A percentile compares a stretch with the other conserved stretches of the same genome.
phyloP scores from a whole-genome alignment of 78 protist species.

The Dictyostelium firmibasis region DNA sequence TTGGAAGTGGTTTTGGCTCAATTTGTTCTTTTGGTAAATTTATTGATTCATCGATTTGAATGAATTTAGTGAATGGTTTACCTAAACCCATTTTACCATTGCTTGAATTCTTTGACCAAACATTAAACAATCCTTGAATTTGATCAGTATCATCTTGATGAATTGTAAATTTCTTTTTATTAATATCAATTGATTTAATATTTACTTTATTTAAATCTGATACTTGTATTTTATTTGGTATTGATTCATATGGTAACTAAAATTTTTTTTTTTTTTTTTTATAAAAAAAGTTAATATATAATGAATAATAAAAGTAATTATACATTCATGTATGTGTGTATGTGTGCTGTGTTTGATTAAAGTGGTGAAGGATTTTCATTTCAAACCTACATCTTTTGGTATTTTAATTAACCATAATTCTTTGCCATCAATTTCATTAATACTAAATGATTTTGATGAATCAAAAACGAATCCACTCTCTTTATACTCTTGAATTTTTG shows the following conservation, averaged over 20 bases:
- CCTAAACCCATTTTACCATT: constrained; percentile 31
- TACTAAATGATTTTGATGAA: background rate
- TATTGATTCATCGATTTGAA: constrained; percentile 7
- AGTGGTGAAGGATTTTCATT: too few relatives aligned
- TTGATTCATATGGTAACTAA: constrained; percentile 18
- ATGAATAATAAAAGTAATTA: background rate
- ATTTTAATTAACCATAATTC: constrained; percentile 56
- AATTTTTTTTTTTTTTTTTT: too few relatives aligned
- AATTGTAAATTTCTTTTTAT: constrained; percentile 26
- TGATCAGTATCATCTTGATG: constrained; percentile 27
- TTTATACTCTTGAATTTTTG: background rate
- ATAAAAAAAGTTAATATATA: background rate
- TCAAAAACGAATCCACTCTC: background rate
- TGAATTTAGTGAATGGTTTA: constrained; percentile 46
- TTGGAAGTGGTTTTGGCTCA: background rate
- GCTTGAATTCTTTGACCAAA: background rate
- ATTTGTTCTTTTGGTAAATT: constrained; percentile 9
- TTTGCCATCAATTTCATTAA: background rate
- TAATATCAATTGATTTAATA: constrained; percentile 1
- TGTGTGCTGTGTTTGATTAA: background rate
- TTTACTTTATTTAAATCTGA: background rate
- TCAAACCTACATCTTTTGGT: constrained; percentile 49
- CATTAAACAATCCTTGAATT: constrained; percentile 34
- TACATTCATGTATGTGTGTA: background rate
- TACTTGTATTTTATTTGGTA: background rate